phyloP scores from a whole-genome alignment of 345 rosid genomes.

The Cochlearia excelsa region DNA sequence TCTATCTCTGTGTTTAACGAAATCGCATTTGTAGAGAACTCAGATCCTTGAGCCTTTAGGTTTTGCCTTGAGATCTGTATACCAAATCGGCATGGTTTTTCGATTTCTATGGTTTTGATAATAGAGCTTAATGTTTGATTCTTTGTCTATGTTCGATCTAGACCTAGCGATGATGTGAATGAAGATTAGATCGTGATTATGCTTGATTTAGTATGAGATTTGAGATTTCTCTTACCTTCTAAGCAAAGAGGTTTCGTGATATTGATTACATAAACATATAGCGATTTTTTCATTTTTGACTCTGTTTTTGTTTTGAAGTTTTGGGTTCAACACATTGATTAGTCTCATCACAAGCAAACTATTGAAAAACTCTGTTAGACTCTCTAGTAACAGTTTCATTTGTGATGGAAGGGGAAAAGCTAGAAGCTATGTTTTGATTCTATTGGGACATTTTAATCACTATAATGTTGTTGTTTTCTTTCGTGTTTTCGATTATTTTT shows the following conservation, averaged over 20 bases:
- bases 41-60: conserved; percentile 7
- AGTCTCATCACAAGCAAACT: conserved; percentile 1
- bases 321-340: conserved; percentile 5
- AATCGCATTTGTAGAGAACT: not conserved
- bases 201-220: conserved; percentile 10
- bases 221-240: not conserved
- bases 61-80: conserved; percentile 29
- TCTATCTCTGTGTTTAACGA: conserved; percentile 3
- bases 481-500: conserved; percentile 3
- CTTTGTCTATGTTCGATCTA: conserved; percentile 9
- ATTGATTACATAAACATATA: not conserved
- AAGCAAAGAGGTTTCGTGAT: conserved; percentile 2
- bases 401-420: conserved; percentile 13
- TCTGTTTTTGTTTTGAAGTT: not conserved
- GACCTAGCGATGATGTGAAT: not conserved
- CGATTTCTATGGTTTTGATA: not conserved
- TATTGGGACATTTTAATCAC: conserved; percentile 9
- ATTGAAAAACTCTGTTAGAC: not conserved
- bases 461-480: not conserved
- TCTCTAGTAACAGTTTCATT: not conserved
- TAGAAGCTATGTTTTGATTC: not conserved
- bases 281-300: not conserved
- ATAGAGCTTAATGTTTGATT: conserved; percentile 4
- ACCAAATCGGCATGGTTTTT: not conserved
- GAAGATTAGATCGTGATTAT: not conserved